Conservation (phyloP, 1,139 yeast genomes). For the Geotrichum citri-aurantii region DNA sequence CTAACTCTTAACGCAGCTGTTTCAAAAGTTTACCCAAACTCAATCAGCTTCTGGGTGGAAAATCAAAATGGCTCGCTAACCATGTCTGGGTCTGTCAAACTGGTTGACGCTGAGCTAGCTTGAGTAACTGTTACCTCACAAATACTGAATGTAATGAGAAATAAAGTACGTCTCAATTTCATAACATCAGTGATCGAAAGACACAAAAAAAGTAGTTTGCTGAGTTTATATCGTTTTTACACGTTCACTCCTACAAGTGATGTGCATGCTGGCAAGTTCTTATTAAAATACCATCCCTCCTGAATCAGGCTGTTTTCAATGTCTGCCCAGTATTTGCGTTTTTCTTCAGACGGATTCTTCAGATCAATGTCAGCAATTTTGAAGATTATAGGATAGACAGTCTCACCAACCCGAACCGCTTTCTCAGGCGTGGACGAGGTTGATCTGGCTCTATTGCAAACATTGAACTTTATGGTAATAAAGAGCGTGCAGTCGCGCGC, state of each 20-base stretch:
- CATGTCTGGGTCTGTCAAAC: conserved; percentile 23
- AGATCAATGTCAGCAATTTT: conserved; percentile 38
- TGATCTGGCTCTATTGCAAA: background rate
- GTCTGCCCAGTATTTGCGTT: conserved; percentile 32
- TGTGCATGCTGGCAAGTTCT: conserved; percentile 13
- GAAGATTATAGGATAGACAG: conserved; percentile 17
- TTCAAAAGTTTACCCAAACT: conserved; percentile 17
- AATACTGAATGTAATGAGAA: background rate
- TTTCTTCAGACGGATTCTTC: conserved; percentile 26
- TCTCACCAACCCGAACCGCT: conserved; percentile 2
- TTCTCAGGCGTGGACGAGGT: background rate
- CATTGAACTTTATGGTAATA: conserved; percentile 10
- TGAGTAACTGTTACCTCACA: background rate
- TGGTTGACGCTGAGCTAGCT: conserved; percentile 6
- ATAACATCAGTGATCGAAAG: background rate
- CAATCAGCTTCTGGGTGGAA: conserved; percentile 33
- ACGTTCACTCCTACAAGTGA: background rate
- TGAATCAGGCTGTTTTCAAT: conserved; percentile 28
- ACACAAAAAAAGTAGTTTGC: background rate
- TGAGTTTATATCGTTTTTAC: background rate
- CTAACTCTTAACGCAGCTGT: conserved; percentile 29
- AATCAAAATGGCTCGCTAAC: conserved; percentile 29
- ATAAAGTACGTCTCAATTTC: too few species aligned
- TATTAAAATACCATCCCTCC: conserved; percentile 18
- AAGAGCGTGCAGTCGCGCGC: conserved; percentile 38